phyloP scores from a whole-genome alignment of 2,329 filamentous ascomycete genomes.

The Stylonectria norvegica region DNA sequence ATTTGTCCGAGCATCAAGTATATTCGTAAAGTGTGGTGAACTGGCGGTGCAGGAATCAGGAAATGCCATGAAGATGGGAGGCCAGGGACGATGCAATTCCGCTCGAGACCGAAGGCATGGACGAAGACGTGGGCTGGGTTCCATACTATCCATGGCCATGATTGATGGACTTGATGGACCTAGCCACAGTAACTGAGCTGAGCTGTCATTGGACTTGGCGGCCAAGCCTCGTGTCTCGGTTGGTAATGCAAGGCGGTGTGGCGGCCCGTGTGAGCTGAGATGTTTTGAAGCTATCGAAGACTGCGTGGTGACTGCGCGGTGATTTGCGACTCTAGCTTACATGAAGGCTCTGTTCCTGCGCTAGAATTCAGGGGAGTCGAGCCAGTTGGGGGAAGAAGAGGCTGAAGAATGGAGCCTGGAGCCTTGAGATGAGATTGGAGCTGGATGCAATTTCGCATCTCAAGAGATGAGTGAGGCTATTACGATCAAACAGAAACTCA shows the following conservation, averaged over 20 bases:
- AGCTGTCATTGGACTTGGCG: background rate
- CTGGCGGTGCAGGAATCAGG: background rate
- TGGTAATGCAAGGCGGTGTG: background rate
- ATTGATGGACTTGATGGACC: background rate
- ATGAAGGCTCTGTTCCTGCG: background rate
- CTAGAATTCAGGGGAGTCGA: background rate
- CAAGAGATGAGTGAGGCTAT: too few relatives aligned
- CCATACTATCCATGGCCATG: background rate
- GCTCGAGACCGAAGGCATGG: background rate
- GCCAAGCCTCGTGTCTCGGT: conserved; percentile 1
- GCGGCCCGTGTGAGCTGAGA: conserved; percentile 3
- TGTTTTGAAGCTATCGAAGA: background rate
- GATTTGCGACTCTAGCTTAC: background rate
- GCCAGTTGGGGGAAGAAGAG: background rate
- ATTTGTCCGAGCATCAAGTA: too few relatives aligned
- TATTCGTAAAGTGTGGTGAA: too few relatives aligned
- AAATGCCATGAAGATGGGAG: background rate
- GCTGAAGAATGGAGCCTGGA: too few relatives aligned
- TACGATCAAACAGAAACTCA: background rate
- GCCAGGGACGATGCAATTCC: background rate
- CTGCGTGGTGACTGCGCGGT: background rate
- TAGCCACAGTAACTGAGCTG: conserved; percentile 10
- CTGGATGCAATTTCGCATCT: too few relatives aligned
- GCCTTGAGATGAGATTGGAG: too few relatives aligned
- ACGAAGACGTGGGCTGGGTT: background rate